Evolutionary conservation across 1,139 yeast species (phyloP).

Genomic region (Diutina catenulata): DNA sequence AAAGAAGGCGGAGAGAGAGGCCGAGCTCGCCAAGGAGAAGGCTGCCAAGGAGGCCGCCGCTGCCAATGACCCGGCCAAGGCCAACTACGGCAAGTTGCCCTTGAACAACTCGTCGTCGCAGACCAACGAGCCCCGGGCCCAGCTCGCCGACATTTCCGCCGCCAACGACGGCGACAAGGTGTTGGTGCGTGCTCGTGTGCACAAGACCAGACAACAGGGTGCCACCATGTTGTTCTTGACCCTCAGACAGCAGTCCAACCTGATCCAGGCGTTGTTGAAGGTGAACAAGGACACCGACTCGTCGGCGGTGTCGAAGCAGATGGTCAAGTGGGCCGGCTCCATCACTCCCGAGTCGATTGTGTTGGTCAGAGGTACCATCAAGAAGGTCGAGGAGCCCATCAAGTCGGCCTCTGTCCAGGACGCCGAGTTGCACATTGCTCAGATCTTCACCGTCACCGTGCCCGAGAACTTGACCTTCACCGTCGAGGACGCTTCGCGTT

Average conservation of each 20-base stretch:
- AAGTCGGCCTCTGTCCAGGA: conserved; percentile 89
- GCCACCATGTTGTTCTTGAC: conserved; percentile 87
- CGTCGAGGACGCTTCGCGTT: conserved; percentile 92
- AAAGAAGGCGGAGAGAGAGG: conserved; percentile 90
- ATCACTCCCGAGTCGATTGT: conserved; percentile 86
- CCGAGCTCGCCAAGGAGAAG: conserved; percentile 74
- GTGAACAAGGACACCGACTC: conserved; percentile 30
- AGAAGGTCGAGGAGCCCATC: conserved; percentile 75
- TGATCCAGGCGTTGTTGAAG: conserved; percentile 53
- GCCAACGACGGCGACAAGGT: conserved; percentile 71
- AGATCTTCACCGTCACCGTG: conserved; percentile 68
- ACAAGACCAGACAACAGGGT: conserved; percentile 89
- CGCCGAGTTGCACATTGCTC: conserved; percentile 68
- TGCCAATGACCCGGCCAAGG: conserved; percentile 77
- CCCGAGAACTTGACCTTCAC: conserved; percentile 89
- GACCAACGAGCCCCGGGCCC: conserved; percentile 47
- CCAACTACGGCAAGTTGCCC: conserved; percentile 81
- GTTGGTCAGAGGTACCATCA: conserved; percentile 74
- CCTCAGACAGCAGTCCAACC: conserved; percentile 91
- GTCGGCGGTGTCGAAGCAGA: conserved; percentile 66
- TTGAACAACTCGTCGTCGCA: conserved; percentile 68
- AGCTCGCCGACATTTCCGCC: conserved; percentile 43
- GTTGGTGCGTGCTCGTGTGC: conserved; percentile 86
- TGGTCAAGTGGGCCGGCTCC: conserved; percentile 93
- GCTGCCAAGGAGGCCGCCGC: conserved; percentile 68